A percentile compares a stretch with the other conserved stretches of the same genome.
phyloP scores from a whole-genome alignment of 192 early-diverging fungal genomes.

The Backusella sp. region DNA sequence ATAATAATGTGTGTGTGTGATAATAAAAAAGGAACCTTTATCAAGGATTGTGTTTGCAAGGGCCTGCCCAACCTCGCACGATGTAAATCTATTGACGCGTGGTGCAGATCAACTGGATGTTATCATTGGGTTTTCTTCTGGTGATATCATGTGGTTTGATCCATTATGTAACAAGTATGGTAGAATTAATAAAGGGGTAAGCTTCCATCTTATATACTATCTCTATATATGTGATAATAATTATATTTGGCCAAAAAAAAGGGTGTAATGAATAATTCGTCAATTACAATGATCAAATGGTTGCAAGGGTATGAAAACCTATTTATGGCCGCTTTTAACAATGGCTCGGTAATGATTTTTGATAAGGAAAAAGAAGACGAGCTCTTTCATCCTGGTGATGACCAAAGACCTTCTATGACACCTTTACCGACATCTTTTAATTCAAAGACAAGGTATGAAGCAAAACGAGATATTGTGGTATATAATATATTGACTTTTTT shows the following conservation, averaged over 20 bases:
- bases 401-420: background rate
- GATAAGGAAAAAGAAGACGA: constrained; percentile 92
- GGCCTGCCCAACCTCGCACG: constrained; percentile 82
- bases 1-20: background rate
- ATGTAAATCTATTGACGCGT: constrained; percentile 79
- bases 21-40: constrained; percentile 64
- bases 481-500: background rate
- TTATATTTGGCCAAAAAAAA: constrained; percentile 10
- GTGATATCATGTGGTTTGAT: constrained; percentile 88
- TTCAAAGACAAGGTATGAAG: background rate
- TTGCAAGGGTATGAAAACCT: constrained; percentile 81
- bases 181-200: constrained; percentile 82
- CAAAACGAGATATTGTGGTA: too few relatives aligned
- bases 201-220: background rate
- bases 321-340: constrained; percentile 85
- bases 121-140: constrained; percentile 79
- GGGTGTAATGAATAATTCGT: constrained; percentile 65
- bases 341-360: constrained; percentile 85
- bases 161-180: constrained; percentile 86
- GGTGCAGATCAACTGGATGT: constrained; percentile 77
- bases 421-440: background rate
- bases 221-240: too few relatives aligned
- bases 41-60: constrained; percentile 76
- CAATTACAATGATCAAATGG: constrained; percentile 87
- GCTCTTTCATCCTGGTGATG: constrained; percentile 34